Conservation (phyloP, 306 rosid genomes). For the Boehmeria nivea region DNA sequence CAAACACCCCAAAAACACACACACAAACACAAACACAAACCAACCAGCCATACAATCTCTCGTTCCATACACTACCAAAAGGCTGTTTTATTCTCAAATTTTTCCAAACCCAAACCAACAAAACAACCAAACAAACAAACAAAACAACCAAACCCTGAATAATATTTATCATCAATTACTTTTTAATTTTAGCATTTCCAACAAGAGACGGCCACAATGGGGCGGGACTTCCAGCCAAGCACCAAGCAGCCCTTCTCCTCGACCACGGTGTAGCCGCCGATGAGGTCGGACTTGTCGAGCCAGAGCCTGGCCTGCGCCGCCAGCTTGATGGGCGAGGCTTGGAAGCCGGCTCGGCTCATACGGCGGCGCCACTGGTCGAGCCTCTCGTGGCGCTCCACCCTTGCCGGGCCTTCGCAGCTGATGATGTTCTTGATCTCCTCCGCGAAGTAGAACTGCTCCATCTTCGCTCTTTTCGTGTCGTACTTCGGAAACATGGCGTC, state of each 20-base stretch:
- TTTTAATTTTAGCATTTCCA: constrained; percentile 64
- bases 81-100: constrained; percentile 27
- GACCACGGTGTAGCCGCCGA: constrained; percentile 60
- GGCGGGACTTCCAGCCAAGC: constrained; percentile 88
- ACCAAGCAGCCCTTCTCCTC: constrained; percentile 90
- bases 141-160: neutral
- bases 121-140: neutral
- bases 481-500: constrained; percentile 77
- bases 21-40: constrained; percentile 1
- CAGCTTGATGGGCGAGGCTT: constrained; percentile 58
- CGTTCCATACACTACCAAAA: neutral
- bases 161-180: neutral
- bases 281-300: constrained; percentile 45
- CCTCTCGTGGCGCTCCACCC: constrained; percentile 93
- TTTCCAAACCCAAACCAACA: neutral
- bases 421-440: constrained; percentile 94
- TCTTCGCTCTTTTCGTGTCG: constrained; percentile 68
- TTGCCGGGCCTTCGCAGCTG: constrained; percentile 79
- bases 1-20: constrained; percentile 3
- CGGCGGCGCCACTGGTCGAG: constrained; percentile 86
- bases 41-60: no score
- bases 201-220: constrained; percentile 82
- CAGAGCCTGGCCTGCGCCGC: constrained; percentile 66
- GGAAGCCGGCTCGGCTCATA: constrained; percentile 87
- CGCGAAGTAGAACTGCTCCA: constrained; percentile 85